phyloP scores from a whole-genome alignment of 1,284 basidiomycete genomes.

The Caloboletus firmus region DNA sequence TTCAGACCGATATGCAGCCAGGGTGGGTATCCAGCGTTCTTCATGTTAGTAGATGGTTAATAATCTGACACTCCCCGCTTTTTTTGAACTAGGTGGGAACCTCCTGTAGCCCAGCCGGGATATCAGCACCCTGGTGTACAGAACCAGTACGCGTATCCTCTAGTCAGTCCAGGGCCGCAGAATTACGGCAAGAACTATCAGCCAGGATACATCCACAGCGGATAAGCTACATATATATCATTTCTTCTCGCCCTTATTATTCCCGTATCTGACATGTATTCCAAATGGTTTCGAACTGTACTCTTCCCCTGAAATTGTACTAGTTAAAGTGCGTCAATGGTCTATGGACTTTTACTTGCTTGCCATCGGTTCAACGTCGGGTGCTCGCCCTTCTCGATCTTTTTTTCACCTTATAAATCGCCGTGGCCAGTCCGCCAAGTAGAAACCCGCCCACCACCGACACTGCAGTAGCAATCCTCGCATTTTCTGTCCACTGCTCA shows the following conservation, averaged over 20 bases:
- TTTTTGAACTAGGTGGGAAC: conserved; percentile 43
- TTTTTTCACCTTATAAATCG: conserved; percentile 8
- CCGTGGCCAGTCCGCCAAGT: conserved; percentile 35
- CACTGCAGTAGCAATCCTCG: conserved; percentile 13
- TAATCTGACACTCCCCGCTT: not conserved
- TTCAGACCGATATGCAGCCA: conserved; percentile 45
- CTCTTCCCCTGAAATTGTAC: not conserved
- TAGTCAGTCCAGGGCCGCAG: conserved; percentile 6
- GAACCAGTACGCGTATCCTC: conserved; percentile 14
- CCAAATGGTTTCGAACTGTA: not conserved
- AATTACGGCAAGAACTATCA: conserved; percentile 27
- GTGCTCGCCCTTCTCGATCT: conserved; percentile 1
- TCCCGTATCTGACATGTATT: conserved; percentile 1
- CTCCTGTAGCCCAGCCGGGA: conserved; percentile 35
- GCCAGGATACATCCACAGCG: conserved; percentile 27
- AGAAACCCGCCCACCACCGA: conserved; percentile 33
- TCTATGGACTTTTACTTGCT: not conserved
- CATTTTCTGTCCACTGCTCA: conserved; percentile 18
- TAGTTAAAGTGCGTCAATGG: not conserved
- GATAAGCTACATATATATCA: conserved; percentile 7
- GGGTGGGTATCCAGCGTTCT: conserved; percentile 37
- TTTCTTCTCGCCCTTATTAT: not conserved
- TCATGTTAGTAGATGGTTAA: not conserved
- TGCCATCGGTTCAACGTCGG: conserved; percentile 5
- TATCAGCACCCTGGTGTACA: conserved; percentile 32